Conservation (phyloP, 2,329 filamentous ascomycete genomes). For the Nothomitra cinnamomea region DNA sequence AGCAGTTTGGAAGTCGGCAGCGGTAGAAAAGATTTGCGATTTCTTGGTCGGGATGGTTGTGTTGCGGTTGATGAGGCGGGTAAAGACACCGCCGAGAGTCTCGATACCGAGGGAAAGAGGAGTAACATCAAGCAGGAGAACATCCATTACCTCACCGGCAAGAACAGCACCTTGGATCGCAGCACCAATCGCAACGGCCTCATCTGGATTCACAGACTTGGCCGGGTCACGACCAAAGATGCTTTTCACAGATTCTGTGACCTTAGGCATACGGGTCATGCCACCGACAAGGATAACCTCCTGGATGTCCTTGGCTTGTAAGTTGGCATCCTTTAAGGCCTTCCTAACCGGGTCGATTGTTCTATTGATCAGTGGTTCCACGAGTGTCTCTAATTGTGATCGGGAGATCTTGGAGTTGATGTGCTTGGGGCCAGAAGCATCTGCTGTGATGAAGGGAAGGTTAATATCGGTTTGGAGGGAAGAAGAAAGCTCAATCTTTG, state of each 20-base stretch:
- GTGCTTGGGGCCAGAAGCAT: constrained; percentile 90
- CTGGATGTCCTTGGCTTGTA: constrained; percentile 85
- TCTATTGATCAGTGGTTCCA: constrained; percentile 71
- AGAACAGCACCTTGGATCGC: constrained; percentile 95
- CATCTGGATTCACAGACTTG: constrained; percentile 97
- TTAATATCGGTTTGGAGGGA: constrained; percentile 94
- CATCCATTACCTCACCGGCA: constrained; percentile 89
- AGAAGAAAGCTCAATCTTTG: constrained; percentile 96
- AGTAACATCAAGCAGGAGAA: constrained; percentile 87
- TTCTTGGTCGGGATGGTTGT: constrained; percentile 99
- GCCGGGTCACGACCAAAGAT: constrained; percentile 93
- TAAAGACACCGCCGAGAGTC: constrained; percentile 95
- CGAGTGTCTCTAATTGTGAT: constrained; percentile 81
- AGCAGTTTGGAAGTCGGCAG: constrained; percentile 93
- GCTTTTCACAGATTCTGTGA: constrained; percentile 84
- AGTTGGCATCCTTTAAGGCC: constrained; percentile 87
- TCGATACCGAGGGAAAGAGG: constrained; percentile 95
- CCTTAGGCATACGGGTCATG: constrained; percentile 99
- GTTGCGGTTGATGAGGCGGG: constrained; percentile 95
- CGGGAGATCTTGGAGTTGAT: constrained; percentile 92
- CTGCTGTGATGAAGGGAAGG: constrained; percentile 95
- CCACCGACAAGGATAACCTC: constrained; percentile 96
- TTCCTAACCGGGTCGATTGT: constrained; percentile 90
- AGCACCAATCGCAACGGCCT: constrained; percentile 94
- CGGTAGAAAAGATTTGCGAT: constrained; percentile 94